Conservation (phyloP, 73 alveolate genomes). For the Effrenium voratum region DNA sequence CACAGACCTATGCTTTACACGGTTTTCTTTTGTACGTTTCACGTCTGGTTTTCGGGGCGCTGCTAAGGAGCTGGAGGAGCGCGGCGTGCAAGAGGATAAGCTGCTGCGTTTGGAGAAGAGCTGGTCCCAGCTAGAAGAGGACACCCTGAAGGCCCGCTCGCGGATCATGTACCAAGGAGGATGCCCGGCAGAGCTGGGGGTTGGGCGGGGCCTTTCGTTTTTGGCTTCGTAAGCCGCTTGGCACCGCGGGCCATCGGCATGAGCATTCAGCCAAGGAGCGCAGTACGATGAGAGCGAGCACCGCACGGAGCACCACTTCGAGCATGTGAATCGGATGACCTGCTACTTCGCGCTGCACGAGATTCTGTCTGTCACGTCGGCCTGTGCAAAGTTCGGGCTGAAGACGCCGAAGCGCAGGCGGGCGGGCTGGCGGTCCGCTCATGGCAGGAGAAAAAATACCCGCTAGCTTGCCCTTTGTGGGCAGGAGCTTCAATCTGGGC, state of each 20-base stretch:
- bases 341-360: conserved; percentile 51
- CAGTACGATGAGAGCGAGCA: conserved; percentile 26
- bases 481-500: no score
- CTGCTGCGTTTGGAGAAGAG: background rate
- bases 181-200: background rate
- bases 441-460: no score
- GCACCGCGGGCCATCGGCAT: background rate
- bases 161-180: conserved; percentile 37
- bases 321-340: conserved; percentile 75
- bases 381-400: no score
- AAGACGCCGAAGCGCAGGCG: background rate
- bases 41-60: no score
- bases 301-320: background rate
- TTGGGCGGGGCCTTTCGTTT: background rate
- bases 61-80: no score
- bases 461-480: no score
- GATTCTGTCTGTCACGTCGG: conserved; percentile 16
- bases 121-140: conserved; percentile 1
- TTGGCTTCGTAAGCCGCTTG: background rate
- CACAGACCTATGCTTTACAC: no score
- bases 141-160: background rate
- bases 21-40: no score
- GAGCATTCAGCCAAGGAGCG: conserved; percentile 22
- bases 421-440: background rate
- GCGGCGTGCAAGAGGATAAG: no score